Percentiles rank a stretch among this genome's conserved stretches.
These are phyloP conservation scores for Cladosporium sp. DNA, from an alignment of 2,329 filamentous ascomycete genomes.

Conservation along the genomic window DNA sequence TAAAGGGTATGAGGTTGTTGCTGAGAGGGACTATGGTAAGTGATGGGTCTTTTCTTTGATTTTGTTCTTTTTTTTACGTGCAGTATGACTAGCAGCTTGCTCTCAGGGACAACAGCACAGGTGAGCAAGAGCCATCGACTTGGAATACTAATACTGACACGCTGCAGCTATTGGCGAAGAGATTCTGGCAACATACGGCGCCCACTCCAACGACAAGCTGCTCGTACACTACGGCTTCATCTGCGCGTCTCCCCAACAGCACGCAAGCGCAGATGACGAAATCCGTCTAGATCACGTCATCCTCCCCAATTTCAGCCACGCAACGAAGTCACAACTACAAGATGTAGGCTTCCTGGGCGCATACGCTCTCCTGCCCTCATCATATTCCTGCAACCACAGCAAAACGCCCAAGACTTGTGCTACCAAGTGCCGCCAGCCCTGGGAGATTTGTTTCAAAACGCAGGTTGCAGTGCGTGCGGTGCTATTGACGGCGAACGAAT, in stretches of 20 bases:
- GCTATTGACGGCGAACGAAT: conserved; percentile 39
- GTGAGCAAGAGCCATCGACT: conserved; percentile 1
- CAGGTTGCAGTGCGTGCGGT: conserved; percentile 44
- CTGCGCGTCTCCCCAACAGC: conserved; percentile 24
- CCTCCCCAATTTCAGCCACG: conserved; percentile 37
- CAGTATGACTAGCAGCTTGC: background rate
- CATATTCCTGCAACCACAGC: conserved; percentile 21
- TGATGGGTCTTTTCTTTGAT: background rate
- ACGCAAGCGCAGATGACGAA: conserved; percentile 40
- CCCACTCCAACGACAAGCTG: conserved; percentile 71
- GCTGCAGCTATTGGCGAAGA: conserved; percentile 57
- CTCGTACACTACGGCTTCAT: conserved; percentile 65
- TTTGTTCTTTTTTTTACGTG: background rate
- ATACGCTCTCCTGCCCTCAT: conserved; percentile 34
- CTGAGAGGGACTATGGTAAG: conserved; percentile 52
- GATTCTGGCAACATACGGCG: conserved; percentile 68
- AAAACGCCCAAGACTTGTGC: background rate
- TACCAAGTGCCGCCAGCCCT: conserved; percentile 13
- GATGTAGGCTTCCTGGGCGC: conserved; percentile 45
- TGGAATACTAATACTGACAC: background rate
- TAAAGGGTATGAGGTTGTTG: conserved; percentile 57
- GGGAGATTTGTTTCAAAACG: conserved; percentile 46
- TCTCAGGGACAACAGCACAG: conserved; percentile 4
- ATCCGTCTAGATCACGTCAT: conserved; percentile 46
- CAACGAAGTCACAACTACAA: conserved; percentile 39